Evolutionary conservation across 116 monocot genomes (phyloP), one percentile per base, ranked within the genome.

Genomic region (Cymodocea nodosa): DNA sequence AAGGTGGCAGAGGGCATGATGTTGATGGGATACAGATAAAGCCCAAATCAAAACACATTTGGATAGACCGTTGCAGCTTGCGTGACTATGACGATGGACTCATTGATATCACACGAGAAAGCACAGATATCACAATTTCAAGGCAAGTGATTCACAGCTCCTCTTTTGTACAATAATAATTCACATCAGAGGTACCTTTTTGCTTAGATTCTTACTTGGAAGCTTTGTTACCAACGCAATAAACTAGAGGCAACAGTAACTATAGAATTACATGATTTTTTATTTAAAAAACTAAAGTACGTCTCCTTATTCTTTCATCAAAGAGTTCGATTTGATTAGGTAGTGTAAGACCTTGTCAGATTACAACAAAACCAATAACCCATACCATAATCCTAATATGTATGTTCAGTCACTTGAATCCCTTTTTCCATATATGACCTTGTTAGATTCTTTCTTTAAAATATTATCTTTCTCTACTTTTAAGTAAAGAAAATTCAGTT

Each of bases 21-120:
- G 83, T 85, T 57, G 95, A 95, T 78, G 95, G 76, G 13, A 90
- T 95, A 68, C 90, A 90, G 67, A 87, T 90, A 55, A 95, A 95
- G 57, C 95, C 95, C 15, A 85, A 75, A 12, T 87, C 95, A 19
- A 83, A 70, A 56, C 83, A 95, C 75, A 85, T 95, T 50, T 90
- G 95, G 95, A 80, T 95, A 11, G 95, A 95, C 57, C 82, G 95
- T 4, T 95, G 95, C 68, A 90, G 82, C 51, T 64, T 90, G 39
- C 68, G 70, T 37, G 85, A 79, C 71, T 95, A 78, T 64, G 81
- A 73, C 65, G 95, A 95, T 65, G 95, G 95, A 13, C 67, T 95
- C 11, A 81, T 95, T 63, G 95, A 95, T 40, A 85, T 95, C n/a
- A 85, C 90, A 23, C 77, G 78, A 59, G 85, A 83, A 68, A 95